Evolutionary conservation across 805 yeast species (phyloP), one percentile per base, ranked within the genome.

Genomic region (Peterozyma xylosa): DNA sequence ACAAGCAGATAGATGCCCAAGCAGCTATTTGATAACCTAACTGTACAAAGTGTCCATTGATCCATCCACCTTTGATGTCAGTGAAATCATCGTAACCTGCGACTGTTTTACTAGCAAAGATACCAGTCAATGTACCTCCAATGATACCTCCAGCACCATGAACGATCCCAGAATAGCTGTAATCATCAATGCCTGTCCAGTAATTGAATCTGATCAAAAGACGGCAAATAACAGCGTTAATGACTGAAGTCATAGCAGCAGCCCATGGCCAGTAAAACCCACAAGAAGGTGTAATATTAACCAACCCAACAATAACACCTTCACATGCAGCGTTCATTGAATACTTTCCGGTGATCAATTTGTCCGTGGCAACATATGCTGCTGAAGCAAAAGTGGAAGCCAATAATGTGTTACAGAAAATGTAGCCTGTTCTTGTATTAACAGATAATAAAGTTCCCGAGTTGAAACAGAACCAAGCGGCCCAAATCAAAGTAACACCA

Each of bases 131-230:
- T 5, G 65, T 58, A 13, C 67, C 67, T 13, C 71, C 74, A 15
- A 66, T 56, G 16, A 71, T 67, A 30, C 76, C 76, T n/a, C 76
- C 76, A 38, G 71, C 42, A 13, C 75, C 76, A 52, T 71, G 76
- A 35, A 71, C 59, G 11, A 68, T 66, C 43, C 68, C 70, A 2
- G 76, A 70, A 39, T 66, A 58, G 17, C 70, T 66, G 35, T 71
- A 66, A 51, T 72, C 77, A 48, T 72, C 77, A 41, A 71, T 60
- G 5, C 70, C 68, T 4, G 62, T 46, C 67, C 68, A 64, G 45
- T 62, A 60, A 54, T 68, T 69, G 49, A 67, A 54, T 33, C 53
- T 48, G 36, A 64, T 53, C 15, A 60, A 50, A 27, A 61, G 47
- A 39, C 71, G 62, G 49, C 76, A 71, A 38, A 57, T 50, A 9